These are phyloP conservation scores for Coemansia javaensis DNA, from an alignment of 192 early-diverging fungal genomes.

Conservation along the genomic window DNA sequence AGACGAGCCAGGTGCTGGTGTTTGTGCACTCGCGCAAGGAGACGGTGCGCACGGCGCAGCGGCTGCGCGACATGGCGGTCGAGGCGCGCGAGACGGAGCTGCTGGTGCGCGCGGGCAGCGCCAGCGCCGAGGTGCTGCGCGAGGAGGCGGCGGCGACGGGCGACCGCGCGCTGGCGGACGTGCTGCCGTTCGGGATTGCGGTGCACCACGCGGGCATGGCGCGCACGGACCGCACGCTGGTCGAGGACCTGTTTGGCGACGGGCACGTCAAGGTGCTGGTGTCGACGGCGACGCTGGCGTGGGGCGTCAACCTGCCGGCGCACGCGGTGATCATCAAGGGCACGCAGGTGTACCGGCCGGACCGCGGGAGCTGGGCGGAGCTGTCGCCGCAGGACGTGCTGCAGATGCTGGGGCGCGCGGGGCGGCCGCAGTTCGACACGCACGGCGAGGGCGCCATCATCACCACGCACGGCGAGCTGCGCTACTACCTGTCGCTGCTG, in stretches of 20 bases:
- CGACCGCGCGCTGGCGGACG: constrained; percentile 80
- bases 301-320: constrained; percentile 99
- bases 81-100: constrained; percentile 79
- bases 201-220: constrained; percentile 97
- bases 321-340: constrained; percentile 98
- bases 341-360: constrained; percentile 94
- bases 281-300: constrained; percentile 95
- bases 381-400: constrained; percentile 93
- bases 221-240: constrained; percentile 82
- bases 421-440: constrained; percentile 94
- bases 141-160: constrained; percentile 74
- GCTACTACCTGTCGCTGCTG: constrained; percentile 91
- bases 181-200: constrained; percentile 92
- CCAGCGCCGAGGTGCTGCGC: constrained; percentile 76
- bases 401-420: constrained; percentile 97
- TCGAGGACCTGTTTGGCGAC: constrained; percentile 90
- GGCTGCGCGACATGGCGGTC: constrained; percentile 87
- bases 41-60: constrained; percentile 91
- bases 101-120: constrained; percentile 79
- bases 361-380: constrained; percentile 94
- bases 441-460: constrained; percentile 96
- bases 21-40: constrained; percentile 99
- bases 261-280: constrained; percentile 89
- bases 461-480: constrained; percentile 85
- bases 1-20: constrained; percentile 83